phyloP scores from a whole-genome alignment of 1,284 basidiomycete species.

The Puccinia novopanici region DNA sequence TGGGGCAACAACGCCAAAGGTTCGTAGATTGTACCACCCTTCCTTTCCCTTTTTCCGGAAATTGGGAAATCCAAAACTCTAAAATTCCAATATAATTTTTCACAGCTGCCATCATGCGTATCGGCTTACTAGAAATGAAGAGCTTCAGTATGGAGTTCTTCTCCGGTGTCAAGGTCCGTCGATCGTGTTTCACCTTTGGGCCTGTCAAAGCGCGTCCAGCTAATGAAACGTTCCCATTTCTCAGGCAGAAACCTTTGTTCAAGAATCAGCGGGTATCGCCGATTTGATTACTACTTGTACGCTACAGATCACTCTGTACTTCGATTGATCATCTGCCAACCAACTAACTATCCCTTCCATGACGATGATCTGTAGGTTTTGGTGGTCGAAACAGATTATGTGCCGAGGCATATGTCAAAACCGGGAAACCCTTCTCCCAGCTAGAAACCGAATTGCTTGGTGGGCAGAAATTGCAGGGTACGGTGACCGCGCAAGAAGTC shows the following conservation, averaged over 20 bases:
- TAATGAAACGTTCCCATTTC: neutral
- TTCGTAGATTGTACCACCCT: too few species aligned
- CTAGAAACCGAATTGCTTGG: constrained; percentile 65
- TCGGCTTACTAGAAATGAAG: constrained; percentile 63
- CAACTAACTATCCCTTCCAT: neutral
- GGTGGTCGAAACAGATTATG: constrained; percentile 65
- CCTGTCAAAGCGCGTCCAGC: too few species aligned
- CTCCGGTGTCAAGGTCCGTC: constrained; percentile 61
- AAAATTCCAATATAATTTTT: neutral
- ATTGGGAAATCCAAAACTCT: neutral
- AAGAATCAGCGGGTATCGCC: constrained; percentile 64
- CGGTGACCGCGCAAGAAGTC: constrained; percentile 61
- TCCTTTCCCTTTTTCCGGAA: neutral
- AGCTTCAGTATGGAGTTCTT: constrained; percentile 65
- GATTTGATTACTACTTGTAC: constrained; percentile 66
- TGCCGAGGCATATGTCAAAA: constrained; percentile 64
- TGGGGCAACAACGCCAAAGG: constrained; percentile 67
- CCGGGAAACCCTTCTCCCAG: constrained; percentile 63
- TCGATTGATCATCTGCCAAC: too few species aligned
- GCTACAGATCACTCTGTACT: constrained; percentile 33
- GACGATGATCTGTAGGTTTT: constrained; percentile 57
- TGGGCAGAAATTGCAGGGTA: constrained; percentile 65
- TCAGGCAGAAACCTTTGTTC: constrained; percentile 62
- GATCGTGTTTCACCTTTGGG: too few species aligned
- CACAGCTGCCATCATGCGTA: constrained; percentile 65